Base-by-base conservation (phyloP, 805 yeast species). In the Lipomyces spencermartinsiae region DNA sequence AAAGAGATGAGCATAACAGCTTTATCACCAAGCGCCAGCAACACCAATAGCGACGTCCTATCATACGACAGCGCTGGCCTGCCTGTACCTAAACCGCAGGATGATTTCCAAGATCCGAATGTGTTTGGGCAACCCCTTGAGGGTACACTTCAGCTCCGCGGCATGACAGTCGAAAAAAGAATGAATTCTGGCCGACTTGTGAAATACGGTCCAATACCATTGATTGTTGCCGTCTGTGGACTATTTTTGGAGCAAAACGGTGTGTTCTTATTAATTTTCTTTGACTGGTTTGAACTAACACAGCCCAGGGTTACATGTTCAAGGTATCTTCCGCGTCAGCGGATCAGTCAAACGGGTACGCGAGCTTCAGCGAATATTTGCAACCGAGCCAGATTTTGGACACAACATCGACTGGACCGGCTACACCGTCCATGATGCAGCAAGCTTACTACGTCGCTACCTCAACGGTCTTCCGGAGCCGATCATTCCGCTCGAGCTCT, bases 151-250 rank as follows among this genome's bases (percentile, higher is more conserved):
- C 79, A 83, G 43, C 84, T 88, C 68, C 97, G 98, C 0, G 88
- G 88, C 66, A 97, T 93, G 19, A 84, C 86, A 60, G 90, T 92
- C 63, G 85, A 89, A 49, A 86, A 90, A 7, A 82, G 89, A 57
- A 85, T 86, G 70, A 83, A 84, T 10, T 64, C 74, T 58, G 86
- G 87, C 70, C 89, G 88, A 34, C 85, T 88, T 66, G 85, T 90
- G 39, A 87, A 89, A 61, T 95, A 92, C 76, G 99, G 98, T 29
- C 83, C 88, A 63, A 91, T 95, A 22, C 99, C 99, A 0, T 85
- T 92, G 19, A 90, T 95, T 14, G 96, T 95, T n/a, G 98, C 98
- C 16, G 90, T 92, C 73, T 94, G 99, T 80, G 98, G 98, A 0
- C 88, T 91, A 0, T 93, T 80, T 75, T 80, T 95, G 68, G 94